Percentiles rank a stretch among this genome's conserved stretches.
These are phyloP conservation scores for Stachybotrys chlorohalonatus DNA, from an alignment of 2,329 filamentous ascomycete species.

Conservation along the genomic window DNA sequence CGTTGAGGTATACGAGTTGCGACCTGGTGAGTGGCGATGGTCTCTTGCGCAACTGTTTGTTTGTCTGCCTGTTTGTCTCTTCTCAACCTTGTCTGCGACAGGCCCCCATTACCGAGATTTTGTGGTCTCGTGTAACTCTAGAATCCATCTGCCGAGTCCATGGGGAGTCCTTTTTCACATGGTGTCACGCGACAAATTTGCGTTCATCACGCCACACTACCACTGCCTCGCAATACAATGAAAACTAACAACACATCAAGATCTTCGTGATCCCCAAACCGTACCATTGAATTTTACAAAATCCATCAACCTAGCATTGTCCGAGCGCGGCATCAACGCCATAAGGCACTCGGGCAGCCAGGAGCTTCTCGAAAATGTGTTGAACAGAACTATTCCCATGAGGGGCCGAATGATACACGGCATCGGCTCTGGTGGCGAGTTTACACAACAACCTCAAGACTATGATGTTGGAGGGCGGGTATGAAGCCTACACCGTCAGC, in stretches of 20 bases:
- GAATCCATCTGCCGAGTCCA: too few relatives aligned
- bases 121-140: background rate
- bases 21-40: constrained; percentile 58
- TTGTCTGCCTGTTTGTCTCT: background rate
- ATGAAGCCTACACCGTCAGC: constrained; percentile 1
- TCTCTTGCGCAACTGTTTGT: background rate
- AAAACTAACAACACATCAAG: constrained; percentile 33
- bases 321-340: constrained; percentile 86
- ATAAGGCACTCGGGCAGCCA: constrained; percentile 61
- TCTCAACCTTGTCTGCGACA: background rate
- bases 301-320: constrained; percentile 96
- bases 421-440: constrained; percentile 48
- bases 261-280: constrained; percentile 75
- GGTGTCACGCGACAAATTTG: background rate
- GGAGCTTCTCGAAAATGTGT: constrained; percentile 62
- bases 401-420: constrained; percentile 94
- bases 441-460: constrained; percentile 75
- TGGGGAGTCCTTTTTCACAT: background rate
- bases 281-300: constrained; percentile 90
- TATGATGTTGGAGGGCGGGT: constrained; percentile 88
- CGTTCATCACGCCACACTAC: background rate
- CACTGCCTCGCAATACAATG: background rate
- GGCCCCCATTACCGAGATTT: background rate
- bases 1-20: constrained; percentile 90
- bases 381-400: constrained; percentile 82